These are phyloP conservation scores for Xylaria flabelliformis DNA, from an alignment of 495 filamentous ascomycete genomes.

Conservation along the genomic window DNA sequence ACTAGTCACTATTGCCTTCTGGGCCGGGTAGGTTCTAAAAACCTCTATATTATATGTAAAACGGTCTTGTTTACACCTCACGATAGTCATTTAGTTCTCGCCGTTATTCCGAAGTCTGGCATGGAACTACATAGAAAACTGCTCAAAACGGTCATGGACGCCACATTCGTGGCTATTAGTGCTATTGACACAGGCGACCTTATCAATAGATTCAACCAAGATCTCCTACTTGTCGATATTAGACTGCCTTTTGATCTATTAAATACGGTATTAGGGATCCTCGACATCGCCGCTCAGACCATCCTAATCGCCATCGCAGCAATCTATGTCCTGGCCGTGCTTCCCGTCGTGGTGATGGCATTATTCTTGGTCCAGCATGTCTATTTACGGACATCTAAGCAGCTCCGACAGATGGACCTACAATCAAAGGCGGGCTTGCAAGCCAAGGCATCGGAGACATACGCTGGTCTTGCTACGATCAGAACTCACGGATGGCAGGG, in stretches of 20 bases:
- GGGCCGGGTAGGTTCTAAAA: background rate
- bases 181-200: slow-evolving; percentile 24
- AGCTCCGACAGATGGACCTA: slow-evolving; percentile 58
- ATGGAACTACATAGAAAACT: slow-evolving; percentile 24
- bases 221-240: slow-evolving; percentile 29
- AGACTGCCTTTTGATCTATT: slow-evolving; percentile 31
- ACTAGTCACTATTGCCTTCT: slow-evolving; percentile 6
- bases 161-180: slow-evolving; percentile 18
- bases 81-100: slow-evolving; percentile 14
- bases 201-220: slow-evolving; percentile 26
- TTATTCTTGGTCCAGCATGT: slow-evolving; percentile 50
- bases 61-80: background rate
- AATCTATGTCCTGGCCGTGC: slow-evolving; percentile 16
- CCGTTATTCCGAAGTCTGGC: slow-evolving; percentile 24
- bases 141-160: slow-evolving; percentile 27
- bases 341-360: slow-evolving; percentile 39
- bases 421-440: slow-evolving; percentile 56
- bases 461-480: slow-evolving; percentile 47
- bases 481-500: slow-evolving; percentile 41
- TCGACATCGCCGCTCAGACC: slow-evolving; percentile 23
- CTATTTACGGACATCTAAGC: slow-evolving; percentile 58
- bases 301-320: slow-evolving; percentile 21
- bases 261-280: slow-evolving; percentile 15
- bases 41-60: background rate
- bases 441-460: slow-evolving; percentile 46